phyloP scores from a whole-genome alignment of 805 yeast genomes.

The Lachancea dasiensis region DNA sequence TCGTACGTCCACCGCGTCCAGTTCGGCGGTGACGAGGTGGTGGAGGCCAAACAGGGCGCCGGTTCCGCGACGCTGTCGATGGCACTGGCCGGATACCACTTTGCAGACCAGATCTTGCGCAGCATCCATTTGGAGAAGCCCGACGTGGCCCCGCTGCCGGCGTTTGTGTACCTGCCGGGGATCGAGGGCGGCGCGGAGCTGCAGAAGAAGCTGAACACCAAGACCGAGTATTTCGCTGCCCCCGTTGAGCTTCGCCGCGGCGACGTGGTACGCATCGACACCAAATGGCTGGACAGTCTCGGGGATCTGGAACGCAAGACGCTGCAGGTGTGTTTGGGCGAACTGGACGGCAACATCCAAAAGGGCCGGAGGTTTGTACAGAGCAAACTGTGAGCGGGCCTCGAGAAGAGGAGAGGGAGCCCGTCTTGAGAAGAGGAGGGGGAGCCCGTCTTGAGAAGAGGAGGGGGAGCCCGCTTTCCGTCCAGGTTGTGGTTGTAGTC shows the following conservation, averaged over 20 bases:
- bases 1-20: conserved; percentile 71
- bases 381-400: conserved; percentile 6
- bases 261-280: conserved; percentile 50
- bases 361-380: conserved; percentile 50
- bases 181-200: conserved; percentile 43
- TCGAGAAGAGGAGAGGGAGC: too few relatives aligned
- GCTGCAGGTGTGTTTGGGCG: conserved; percentile 47
- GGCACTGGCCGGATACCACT: conserved; percentile 81
- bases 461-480: too few relatives aligned
- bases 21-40: conserved; percentile 87
- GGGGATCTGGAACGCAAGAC: conserved; percentile 46
- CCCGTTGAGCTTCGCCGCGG: conserved; percentile 51
- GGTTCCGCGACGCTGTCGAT: conserved; percentile 82
- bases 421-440: too few relatives aligned
- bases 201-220: conserved; percentile 34
- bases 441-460: too few relatives aligned
- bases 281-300: conserved; percentile 41
- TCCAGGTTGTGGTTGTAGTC: too few relatives aligned
- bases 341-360: conserved; percentile 47
- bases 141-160: conserved; percentile 37
- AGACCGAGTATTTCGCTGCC: conserved; percentile 48
- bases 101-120: conserved; percentile 59
- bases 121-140: conserved; percentile 19
- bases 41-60: conserved; percentile 76
- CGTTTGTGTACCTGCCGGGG: conserved; percentile 52